Evolutionary conservation across 345 rosid species (phyloP).

Genomic region (Camelina neglecta): DNA sequence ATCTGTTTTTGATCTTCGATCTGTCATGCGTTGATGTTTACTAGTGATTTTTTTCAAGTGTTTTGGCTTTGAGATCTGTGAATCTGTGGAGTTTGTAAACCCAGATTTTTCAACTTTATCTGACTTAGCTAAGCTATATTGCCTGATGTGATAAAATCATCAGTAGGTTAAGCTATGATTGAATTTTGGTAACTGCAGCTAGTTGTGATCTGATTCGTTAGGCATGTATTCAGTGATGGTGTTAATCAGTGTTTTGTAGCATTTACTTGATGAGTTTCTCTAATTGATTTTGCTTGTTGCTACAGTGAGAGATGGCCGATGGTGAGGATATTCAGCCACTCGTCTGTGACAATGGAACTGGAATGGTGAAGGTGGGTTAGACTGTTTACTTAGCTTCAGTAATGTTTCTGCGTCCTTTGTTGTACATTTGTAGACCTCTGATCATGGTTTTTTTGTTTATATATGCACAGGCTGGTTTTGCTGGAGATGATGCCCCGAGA

Average conservation of each 20-base stretch:
- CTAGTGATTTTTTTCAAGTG: conserved; percentile 11
- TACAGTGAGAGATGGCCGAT: conserved; percentile 74
- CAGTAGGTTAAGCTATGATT: not conserved
- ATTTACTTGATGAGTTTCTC: not conserved
- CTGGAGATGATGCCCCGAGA: conserved; percentile 70
- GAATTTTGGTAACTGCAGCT: not conserved
- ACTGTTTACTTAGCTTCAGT: not conserved
- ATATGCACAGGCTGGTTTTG: conserved; percentile 56
- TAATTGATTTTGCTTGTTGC: not conserved
- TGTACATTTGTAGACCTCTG: not conserved
- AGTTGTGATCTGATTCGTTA: conserved; percentile 5
- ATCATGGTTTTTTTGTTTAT: not conserved
- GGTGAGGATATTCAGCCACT: conserved; percentile 88
- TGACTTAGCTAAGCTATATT: not conserved
- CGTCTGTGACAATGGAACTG: conserved; percentile 74
- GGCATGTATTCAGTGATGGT: not conserved
- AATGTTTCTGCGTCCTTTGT: not conserved
- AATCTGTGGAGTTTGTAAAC: not conserved
- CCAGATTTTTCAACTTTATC: not conserved
- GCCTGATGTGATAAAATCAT: not conserved
- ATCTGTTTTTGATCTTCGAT: conserved; percentile 33
- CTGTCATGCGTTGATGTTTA: not conserved
- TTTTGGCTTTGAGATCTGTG: conserved; percentile 25
- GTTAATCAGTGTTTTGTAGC: not conserved
- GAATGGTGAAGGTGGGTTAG: conserved; percentile 67